A percentile compares a stretch with the other conserved stretches of the same genome.
Evolutionary conservation across 1,284 basidiomycete species (phyloP).

Genomic region (Malassezia slooffiae): DNA sequence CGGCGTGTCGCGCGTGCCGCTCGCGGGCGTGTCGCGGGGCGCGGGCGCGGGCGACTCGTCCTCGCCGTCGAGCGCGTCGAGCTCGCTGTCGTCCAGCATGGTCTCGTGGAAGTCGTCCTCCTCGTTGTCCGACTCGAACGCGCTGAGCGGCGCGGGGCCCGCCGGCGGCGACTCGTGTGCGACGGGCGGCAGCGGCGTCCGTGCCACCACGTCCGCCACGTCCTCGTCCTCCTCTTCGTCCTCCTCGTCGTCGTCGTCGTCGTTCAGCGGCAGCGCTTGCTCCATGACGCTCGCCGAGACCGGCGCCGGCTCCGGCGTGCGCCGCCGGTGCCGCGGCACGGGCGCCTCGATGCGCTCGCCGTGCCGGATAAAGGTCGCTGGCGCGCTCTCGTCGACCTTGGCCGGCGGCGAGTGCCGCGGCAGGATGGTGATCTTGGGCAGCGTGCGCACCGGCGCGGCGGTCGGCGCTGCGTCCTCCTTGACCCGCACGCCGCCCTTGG

Average conservation of each 20-base stretch:
- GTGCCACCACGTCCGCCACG: conserved; percentile 3
- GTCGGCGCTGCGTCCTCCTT: no score
- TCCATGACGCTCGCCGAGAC: conserved; percentile 8
- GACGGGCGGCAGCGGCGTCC: not conserved
- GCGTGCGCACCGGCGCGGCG: no score
- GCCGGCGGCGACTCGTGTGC: not conserved
- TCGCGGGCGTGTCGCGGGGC: not conserved
- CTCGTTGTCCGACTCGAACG: conserved; percentile 20
- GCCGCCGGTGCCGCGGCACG: not conserved
- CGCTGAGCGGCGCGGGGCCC: no score
- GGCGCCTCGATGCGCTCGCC: conserved; percentile 12
- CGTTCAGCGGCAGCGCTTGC: not conserved
- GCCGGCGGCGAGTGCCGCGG: no score
- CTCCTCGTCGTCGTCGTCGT: conserved; percentile 4
- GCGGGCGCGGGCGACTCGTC: conserved; percentile 13
- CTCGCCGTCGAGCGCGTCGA: conserved; percentile 26
- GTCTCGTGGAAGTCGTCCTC: conserved; percentile 40
- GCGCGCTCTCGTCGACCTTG: not conserved
- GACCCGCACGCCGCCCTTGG: no score
- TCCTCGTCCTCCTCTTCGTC: conserved; percentile 4
- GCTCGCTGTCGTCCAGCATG: conserved; percentile 35
- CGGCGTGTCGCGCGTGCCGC: no score
- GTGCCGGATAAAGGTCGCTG: conserved; percentile 11
- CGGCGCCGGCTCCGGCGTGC: conserved; percentile 10
- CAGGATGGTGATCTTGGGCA: no score